phyloP scores from a whole-genome alignment of 192 early-diverging fungal genomes.

The Spizellomyces punctatus region DNA sequence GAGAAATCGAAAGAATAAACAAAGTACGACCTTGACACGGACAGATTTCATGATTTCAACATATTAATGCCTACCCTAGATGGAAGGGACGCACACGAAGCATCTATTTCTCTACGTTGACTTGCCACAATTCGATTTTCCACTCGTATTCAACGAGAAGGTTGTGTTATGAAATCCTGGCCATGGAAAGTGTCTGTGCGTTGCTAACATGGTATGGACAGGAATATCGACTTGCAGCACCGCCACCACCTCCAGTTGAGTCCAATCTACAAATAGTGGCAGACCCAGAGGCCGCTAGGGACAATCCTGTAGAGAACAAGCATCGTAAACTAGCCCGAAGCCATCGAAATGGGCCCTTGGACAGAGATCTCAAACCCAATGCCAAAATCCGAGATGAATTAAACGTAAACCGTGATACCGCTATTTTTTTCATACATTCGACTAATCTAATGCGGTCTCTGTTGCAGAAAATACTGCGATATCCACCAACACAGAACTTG shows the following conservation, averaged over 20 bases:
- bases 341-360: slow-evolving; percentile 87
- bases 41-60: background rate
- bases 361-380: slow-evolving; percentile 96
- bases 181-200: slow-evolving; percentile 8
- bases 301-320: slow-evolving; percentile 96
- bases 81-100: slow-evolving; percentile 36
- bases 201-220: slow-evolving; percentile 25
- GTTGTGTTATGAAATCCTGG: slow-evolving; percentile 19
- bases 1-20: slow-evolving; percentile 84
- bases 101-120: slow-evolving; percentile 82
- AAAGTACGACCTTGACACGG: slow-evolving; percentile 44
- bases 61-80: background rate
- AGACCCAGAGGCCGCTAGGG: slow-evolving; percentile 84
- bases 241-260: slow-evolving; percentile 19
- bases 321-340: slow-evolving; percentile 87
- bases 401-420: slow-evolving; percentile 64
- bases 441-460: background rate
- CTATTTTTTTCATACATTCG: background rate
- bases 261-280: slow-evolving; percentile 19
- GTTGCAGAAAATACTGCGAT: slow-evolving; percentile 79
- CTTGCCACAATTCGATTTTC: slow-evolving; percentile 95
- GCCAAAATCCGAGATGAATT: slow-evolving; percentile 94
- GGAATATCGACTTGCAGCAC: slow-evolving; percentile 58
- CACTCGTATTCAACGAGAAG: slow-evolving; percentile 90
- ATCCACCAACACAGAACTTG: slow-evolving; percentile 87